Evolutionary conservation across 176 grass and related monocot species (phyloP), one percentile per base, ranked within the genome.

Genomic region (Oropetium thomaeum): DNA sequence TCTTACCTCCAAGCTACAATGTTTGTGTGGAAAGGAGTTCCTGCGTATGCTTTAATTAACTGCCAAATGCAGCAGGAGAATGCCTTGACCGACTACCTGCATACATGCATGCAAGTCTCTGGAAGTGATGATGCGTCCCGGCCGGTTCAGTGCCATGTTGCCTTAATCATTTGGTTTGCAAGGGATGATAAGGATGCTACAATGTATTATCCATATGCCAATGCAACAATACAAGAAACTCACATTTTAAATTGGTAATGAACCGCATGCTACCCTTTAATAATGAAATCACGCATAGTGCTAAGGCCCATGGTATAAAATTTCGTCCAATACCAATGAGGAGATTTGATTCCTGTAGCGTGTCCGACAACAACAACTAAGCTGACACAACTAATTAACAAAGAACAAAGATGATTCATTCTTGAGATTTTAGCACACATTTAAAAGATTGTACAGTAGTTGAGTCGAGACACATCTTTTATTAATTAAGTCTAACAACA

Each of bases 81-180:
- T 40, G 43, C 60, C 78, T 73, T 87, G 85, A 78, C 67, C 51
- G 51, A 27, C 67, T 40, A 78, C 35, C 65, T 6, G 48, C 7
- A 30, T 68, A 33, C 48, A 41, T 66, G 37, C 63, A 62, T 15
- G 25, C 42, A 34, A 26, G 10, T 43, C 26, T 40, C 5, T 54
- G 20, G 8, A 20, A 4, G 32, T 34, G 28, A 61, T 23, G 28
- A 61, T 23, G 58, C 26, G 58, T 7, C 48, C 22, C n/a, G n/a
- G n/a, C n/a, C n/a, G n/a, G n/a, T n/a, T n/a, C n/a, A 58, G 58
- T 87, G 48, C 65, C 58, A 26, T 7, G 73, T 72, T 65, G 58
- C 25, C 48, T 38, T 65, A 63, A 60, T 69, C 38, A 25, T 77
- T 82, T 64, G 29, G 37, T 51, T 51, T 70, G 57, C 33, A 25